Evolutionary conservation across 768 basidiomycete genomes (phyloP), one percentile per base, ranked within the genome.

Genomic region (Tephrocybe rancida): DNA sequence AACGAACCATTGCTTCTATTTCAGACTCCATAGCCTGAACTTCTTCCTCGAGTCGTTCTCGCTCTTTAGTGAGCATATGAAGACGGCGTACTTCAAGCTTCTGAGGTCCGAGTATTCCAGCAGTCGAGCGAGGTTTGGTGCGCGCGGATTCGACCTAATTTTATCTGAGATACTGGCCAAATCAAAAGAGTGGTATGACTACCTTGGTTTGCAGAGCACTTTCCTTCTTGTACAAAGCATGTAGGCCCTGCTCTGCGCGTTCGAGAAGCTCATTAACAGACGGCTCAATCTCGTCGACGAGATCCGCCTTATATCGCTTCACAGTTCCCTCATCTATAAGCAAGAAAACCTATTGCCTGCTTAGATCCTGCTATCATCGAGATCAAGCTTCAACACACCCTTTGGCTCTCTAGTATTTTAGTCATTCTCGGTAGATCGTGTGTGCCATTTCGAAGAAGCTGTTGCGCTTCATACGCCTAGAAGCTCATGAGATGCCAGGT

Each of bases 261-360:
- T 83, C 77, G 18, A 91, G 79, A 14, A 93, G 81, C 58, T 92
- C 89, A 42, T 77, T 82, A 18, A 93, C 86, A 26, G 87, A 83
- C 16, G 91, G 91, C 55, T 92, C 90, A 9, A 93, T 83, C 65
- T 92, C 90, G 48, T 90, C 87, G 1, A 82, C 85, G 35, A 92
- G 75, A 38, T 87, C 86, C 2, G 85, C 70, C 63, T 92, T 90
- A 72, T 92, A 91, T 67, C 73, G 78, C 48, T 80, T 78, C n/a
- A 92, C 79, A 0, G 85, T 88, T 11, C 74, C 77, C 66, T 92
- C 90, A 48, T 88, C 83, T 1, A 90, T 76, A 9, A 93, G 80
- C 16, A 89, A 70, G 64, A 88, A 92, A 0, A 90, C 83, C 90
- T 93, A 52, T 35, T 43, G 25, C 45, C 22, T 13, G 41, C 19